Conservation (phyloP, 768 basidiomycete genomes). For the Lanmaoa rubissima region DNA sequence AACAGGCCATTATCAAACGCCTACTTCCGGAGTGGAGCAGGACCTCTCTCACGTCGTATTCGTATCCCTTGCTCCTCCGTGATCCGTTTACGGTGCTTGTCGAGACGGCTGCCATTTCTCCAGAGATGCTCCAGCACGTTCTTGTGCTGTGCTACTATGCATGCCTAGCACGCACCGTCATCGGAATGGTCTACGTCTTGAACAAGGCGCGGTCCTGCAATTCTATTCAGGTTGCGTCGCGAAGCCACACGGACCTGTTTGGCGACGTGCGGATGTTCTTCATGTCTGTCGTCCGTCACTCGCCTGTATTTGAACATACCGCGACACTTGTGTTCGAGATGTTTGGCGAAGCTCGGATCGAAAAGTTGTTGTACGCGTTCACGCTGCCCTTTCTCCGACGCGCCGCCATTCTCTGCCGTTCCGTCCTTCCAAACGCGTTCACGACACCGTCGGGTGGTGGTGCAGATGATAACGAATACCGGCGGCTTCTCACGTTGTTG, state of each 20-base stretch:
- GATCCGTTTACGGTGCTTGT: conserved; percentile 89
- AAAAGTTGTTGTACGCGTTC: conserved; percentile 83
- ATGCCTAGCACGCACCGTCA: conserved; percentile 79
- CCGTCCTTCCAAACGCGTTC: conserved; percentile 65
- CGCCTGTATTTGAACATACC: conserved; percentile 82
- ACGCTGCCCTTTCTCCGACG: conserved; percentile 91
- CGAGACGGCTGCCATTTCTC: conserved; percentile 87
- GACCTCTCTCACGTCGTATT: conserved; percentile 77
- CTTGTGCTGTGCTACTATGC: conserved; percentile 90
- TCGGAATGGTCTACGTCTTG: conserved; percentile 80
- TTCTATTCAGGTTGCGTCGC: conserved; percentile 41
- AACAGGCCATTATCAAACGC: conserved; percentile 86
- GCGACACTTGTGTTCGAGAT: conserved; percentile 76
- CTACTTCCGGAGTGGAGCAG: conserved; percentile 90
- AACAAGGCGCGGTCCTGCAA: conserved; percentile 65
- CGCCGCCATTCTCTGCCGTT: conserved; percentile 79
- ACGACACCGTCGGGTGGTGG: conserved; percentile 39
- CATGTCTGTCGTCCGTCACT: conserved; percentile 88
- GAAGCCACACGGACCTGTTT: conserved; percentile 70
- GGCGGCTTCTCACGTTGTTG: conserved; percentile 69
- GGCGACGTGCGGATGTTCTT: conserved; percentile 86
- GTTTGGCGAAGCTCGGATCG: conserved; percentile 80
- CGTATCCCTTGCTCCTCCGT: conserved; percentile 81
- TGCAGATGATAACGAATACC: conserved; percentile 66
- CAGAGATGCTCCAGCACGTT: conserved; percentile 86